Evolutionary conservation across 441 rosid species (phyloP), one percentile per base, ranked within the genome.

Genomic region (Populus hybrid): DNA sequence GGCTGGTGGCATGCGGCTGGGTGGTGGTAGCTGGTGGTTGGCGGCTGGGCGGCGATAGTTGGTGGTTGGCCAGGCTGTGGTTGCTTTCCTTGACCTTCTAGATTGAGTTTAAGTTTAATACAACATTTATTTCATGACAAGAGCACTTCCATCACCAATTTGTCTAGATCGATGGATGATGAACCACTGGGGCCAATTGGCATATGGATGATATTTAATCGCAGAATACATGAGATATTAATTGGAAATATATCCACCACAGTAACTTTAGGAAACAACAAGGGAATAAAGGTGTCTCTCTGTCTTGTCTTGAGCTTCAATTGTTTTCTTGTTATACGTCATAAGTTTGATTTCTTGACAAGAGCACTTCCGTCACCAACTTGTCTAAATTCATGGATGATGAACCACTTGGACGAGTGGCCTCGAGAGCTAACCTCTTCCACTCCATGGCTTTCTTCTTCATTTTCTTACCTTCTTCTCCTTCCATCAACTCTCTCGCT

Each of bases 401-500:
- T 12, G 74, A 72, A 6, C 74, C 74, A 24, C 18, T 11, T 8
- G 74, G 65, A 6, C 14, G 6, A 26, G 75, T 57, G 24, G 67
- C 67, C 8, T 73, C 21, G 1, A 20, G 28, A 16, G 42, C 76
- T 6, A 57, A 36, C n/a, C 6, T 73, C 12, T 82, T 81, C 89
- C 88, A 87, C 24, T 81, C 85, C 66, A 38, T 9, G 10, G 84
- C 87, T 69, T 75, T 82, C 78, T 73, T 73, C 67, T 78, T 89
- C 84, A 86, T 75, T 76, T 71, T 79, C 6, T 71, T 73, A 1
- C 88, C 89, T 21, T 77, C 76, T 67, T 75, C 88, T 11, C 92
- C 91, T 6, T 71, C 88, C 85, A 84, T 83, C 3, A 86, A n/a
- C 79, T 86, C 86, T 59, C 73, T 80, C 16, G 86, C 89, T 4